These are phyloP conservation scores for Colletotrichum sp. DNA, from an alignment of 2,329 filamentous ascomycete genomes.

Conservation along the genomic window DNA sequence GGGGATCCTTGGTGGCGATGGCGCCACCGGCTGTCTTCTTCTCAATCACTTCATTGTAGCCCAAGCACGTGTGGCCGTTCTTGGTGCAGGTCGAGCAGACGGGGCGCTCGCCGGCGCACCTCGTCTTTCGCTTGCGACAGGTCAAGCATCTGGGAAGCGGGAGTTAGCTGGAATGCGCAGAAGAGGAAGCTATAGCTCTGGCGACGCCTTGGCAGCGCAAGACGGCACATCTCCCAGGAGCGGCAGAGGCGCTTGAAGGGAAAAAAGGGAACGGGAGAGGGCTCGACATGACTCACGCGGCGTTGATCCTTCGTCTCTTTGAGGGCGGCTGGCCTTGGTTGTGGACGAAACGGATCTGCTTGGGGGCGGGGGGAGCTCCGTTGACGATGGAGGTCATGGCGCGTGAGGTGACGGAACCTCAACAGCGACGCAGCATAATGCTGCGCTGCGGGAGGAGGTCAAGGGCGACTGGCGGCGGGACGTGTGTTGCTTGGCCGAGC, in stretches of 20 bases:
- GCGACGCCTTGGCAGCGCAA: not conserved
- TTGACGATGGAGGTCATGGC: constrained; percentile 39
- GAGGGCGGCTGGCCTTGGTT: constrained; percentile 82
- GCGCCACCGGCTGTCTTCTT: constrained; percentile 37
- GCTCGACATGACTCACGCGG: constrained; percentile 63
- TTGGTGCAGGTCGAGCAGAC: constrained; percentile 75
- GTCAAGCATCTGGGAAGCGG: constrained; percentile 63
- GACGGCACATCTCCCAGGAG: not conserved
- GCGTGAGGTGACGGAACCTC: constrained; percentile 18
- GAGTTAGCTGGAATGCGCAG: not conserved
- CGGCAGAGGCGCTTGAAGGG: not conserved
- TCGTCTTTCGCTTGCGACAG: constrained; percentile 77
- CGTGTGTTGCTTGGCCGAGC: not conserved
- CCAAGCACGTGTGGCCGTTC: constrained; percentile 72
- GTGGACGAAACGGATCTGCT: constrained; percentile 79
- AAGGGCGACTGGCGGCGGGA: constrained; percentile 1
- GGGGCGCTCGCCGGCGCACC: constrained; percentile 76
- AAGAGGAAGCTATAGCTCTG: not conserved
- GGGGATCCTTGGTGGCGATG: constrained; percentile 16
- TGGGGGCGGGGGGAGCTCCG: constrained; percentile 49
- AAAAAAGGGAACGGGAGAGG: not conserved
- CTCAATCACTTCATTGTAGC: constrained; percentile 64
- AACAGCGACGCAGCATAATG: constrained; percentile 20
- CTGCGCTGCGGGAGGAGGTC: constrained; percentile 9
- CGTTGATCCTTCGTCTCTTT: constrained; percentile 79